Evolutionary conservation across 2,329 filamentous ascomycete genomes (phyloP), one percentile per base, ranked within the genome.

Genomic region (Diaporthe sp.): DNA sequence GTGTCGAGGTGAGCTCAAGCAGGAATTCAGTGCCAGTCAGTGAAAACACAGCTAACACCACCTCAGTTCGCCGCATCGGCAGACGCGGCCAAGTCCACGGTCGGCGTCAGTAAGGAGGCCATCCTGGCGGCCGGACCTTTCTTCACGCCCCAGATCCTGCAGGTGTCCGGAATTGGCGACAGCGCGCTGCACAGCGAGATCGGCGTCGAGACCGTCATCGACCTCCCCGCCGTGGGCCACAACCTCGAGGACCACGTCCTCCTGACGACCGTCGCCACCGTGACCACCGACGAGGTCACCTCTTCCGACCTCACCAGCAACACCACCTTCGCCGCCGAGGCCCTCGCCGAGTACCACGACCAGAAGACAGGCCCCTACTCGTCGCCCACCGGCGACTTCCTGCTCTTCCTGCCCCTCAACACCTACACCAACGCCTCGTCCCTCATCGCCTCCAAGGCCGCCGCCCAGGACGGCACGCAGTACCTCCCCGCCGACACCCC

Each of bases 211-310:
- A 85, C 91, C 2, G 79, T 91, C 59, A 83, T 86, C 1, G 87
- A 93, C 77, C 85, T 91, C 1, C 91, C 90, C 0, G 92, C 90
- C 51, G 91, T 94, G 9, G 92, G 92, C 5, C 87, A 85, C 37
- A 85, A 85, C 76, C 82, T 85, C 44, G 83, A 85, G 70, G 84
- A 86, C 68, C 84, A 86, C 58, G 55, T 74, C 31, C 61, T 76
- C 2, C 71, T 76, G 3, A 37, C 62, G 10, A 76, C 72, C 17
- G 71, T 65, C 51, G 72, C 70, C 17, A 70, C 73, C n/a, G 74
- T 75, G 3, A 68, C 59, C 51, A 75, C 74, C 51, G 46, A 39
- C 42, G 51, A 75, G 44, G n/a, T 73, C 53, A 80, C 79, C 5
- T 73, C 77, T 15, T 59, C 57, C 28, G 75, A 80, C 46, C 72